Percentiles rank a stretch among this genome's conserved stretches.
Evolutionary conservation across 2,329 filamentous ascomycete genomes (phyloP).

Genomic region (Trichoderma polysporum): DNA sequence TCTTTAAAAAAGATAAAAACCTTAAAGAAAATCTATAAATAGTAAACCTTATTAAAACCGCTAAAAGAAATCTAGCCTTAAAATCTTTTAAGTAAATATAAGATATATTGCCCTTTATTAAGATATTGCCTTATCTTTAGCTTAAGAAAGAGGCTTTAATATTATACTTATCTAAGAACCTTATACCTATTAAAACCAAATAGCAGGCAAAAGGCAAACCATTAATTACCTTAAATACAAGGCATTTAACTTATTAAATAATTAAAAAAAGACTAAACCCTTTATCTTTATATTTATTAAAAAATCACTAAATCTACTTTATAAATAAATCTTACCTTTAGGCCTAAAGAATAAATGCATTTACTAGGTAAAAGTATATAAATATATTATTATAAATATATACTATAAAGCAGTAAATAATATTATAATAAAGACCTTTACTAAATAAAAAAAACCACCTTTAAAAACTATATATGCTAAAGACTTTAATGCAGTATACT

Average conservation of each 20-base stretch:
- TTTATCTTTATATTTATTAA: slow-evolving; percentile 14
- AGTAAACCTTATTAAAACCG: background rate
- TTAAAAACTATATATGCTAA: background rate
- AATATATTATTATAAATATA: background rate
- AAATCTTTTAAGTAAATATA: slow-evolving; percentile 3
- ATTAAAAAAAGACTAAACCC: background rate
- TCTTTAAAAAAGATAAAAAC: background rate
- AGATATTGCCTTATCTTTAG: background rate
- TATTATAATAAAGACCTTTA: background rate
- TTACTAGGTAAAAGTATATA: too few relatives aligned
- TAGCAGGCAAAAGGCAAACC: background rate
- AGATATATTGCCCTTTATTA: background rate
- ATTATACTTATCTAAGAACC: background rate
- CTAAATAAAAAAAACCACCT: background rate
- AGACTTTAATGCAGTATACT: background rate
- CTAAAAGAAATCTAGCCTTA: background rate
- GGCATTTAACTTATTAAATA: background rate
- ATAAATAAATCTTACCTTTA: background rate
- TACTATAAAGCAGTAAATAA: background rate
- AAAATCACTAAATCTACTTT: background rate
- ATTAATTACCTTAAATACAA: background rate
- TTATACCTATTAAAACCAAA: background rate
- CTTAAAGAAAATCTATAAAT: background rate
- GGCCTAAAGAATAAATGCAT: background rate
- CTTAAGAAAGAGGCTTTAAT: too few relatives aligned